A percentile compares a stretch with the other conserved stretches of the same genome.
Conservation (phyloP, 768 basidiomycete genomes). For the Boletus reticulatus region DNA sequence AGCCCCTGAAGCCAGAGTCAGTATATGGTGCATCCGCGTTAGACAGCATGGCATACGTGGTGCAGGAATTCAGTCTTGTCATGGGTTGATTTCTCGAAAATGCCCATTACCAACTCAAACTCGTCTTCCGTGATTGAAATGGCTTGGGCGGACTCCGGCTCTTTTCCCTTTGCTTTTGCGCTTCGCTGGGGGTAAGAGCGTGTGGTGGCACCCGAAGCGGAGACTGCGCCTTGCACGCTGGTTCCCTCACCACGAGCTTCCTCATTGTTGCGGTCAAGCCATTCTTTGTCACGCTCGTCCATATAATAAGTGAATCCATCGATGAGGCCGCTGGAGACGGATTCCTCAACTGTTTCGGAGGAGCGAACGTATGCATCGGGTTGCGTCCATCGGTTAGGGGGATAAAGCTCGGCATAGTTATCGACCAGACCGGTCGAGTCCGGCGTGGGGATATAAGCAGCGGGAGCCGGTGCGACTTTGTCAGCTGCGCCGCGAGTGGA, state of each 20-base stretch:
- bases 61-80: slow-evolving; percentile 89
- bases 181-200: slow-evolving; percentile 57
- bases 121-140: slow-evolving; percentile 83
- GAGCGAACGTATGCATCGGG: slow-evolving; percentile 75
- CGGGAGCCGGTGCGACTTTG: slow-evolving; percentile 38
- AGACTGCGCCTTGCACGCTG: slow-evolving; percentile 69
- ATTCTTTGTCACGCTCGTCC: slow-evolving; percentile 95
- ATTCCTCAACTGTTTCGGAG: slow-evolving; percentile 85
- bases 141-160: slow-evolving; percentile 64
- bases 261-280: slow-evolving; percentile 91
- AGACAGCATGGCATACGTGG: slow-evolving; percentile 54
- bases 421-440: slow-evolving; percentile 80
- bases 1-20: slow-evolving; percentile 43
- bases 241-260: slow-evolving; percentile 84
- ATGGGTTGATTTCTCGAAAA: slow-evolving; percentile 90
- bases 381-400: slow-evolving; percentile 66
- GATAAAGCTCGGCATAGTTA: slow-evolving; percentile 79
- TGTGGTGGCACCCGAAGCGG: slow-evolving; percentile 46
- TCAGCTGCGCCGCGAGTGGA: slow-evolving; percentile 35
- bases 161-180: slow-evolving; percentile 82
- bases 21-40: background rate
- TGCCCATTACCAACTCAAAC: slow-evolving; percentile 93
- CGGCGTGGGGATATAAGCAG: slow-evolving; percentile 89
- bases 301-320: slow-evolving; percentile 87
- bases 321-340: slow-evolving; percentile 54